A percentile compares a stretch with the other conserved stretches of the same genome.
Evolutionary conservation across 495 filamentous ascomycete genomes (phyloP).

Genomic region (Podospora didyma): DNA sequence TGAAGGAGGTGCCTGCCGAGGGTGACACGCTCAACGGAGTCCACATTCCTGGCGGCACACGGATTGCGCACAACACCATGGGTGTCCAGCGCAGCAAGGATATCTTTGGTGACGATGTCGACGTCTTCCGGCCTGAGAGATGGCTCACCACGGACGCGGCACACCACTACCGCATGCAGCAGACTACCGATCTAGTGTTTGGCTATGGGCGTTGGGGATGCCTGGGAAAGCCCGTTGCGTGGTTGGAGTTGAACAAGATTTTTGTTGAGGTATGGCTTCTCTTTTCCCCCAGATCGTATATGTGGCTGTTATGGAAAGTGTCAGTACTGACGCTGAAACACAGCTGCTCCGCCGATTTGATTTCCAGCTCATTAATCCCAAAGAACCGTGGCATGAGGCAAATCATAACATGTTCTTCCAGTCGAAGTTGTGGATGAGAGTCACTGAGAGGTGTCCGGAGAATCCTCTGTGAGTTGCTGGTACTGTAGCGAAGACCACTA

Average conservation of each 20-base stretch:
- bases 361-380: slow-evolving; percentile 46
- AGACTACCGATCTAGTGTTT: slow-evolving; percentile 35
- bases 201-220: slow-evolving; percentile 43
- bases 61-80: slow-evolving; percentile 45
- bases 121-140: slow-evolving; percentile 51
- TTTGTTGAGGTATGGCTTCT: slow-evolving; percentile 48
- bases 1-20: slow-evolving; percentile 45
- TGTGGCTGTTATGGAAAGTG: no score
- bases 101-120: slow-evolving; percentile 46
- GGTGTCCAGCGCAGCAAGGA: slow-evolving; percentile 26
- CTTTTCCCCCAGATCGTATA: not conserved
- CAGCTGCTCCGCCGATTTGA: slow-evolving; percentile 55
- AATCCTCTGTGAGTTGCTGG: not conserved
- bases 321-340: no score
- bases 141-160: slow-evolving; percentile 45
- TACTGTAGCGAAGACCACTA: no score
- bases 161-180: slow-evolving; percentile 34
- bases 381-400: slow-evolving; percentile 31
- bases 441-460: slow-evolving; percentile 12
- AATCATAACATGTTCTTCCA: slow-evolving; percentile 27
- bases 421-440: slow-evolving; percentile 27
- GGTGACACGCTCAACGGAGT: slow-evolving; percentile 47
- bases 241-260: slow-evolving; percentile 52
- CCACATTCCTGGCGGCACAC: slow-evolving; percentile 49
- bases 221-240: slow-evolving; percentile 41